phyloP scores from a whole-genome alignment of 176 grass and related monocot species.

The Eremochloa ophiuroides region DNA sequence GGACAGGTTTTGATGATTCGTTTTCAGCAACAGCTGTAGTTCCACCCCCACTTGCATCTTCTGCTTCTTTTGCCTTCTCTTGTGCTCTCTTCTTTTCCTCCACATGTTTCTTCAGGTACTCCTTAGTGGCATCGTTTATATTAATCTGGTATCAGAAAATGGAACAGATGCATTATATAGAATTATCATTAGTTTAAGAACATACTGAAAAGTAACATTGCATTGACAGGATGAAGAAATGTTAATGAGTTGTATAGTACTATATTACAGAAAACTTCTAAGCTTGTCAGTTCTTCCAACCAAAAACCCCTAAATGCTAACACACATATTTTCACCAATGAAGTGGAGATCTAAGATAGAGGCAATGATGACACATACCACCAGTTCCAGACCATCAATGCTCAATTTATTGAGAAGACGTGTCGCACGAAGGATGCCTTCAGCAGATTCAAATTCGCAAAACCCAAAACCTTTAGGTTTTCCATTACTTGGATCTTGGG shows the following conservation, averaged over 20 bases:
- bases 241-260: neutral
- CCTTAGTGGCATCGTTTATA: conserved; percentile 91
- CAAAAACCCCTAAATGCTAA: neutral
- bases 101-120: conserved; percentile 86
- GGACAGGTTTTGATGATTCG: conserved; percentile 40
- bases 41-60: conserved; percentile 29
- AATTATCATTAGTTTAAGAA: conserved; percentile 6
- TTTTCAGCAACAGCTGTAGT: conserved; percentile 44
- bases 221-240: conserved; percentile 19
- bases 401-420: conserved; percentile 87
- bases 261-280: neutral
- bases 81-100: conserved; percentile 77
- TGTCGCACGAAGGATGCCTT: conserved; percentile 84
- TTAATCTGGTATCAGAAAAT: conserved; percentile 55
- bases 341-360: neutral
- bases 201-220: neutral
- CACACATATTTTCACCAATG: neutral
- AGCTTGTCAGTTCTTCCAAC: neutral
- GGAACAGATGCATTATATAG: neutral
- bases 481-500: conserved; percentile 88
- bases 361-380: conserved; percentile 55
- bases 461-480: conserved; percentile 90
- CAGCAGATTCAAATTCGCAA: conserved; percentile 98
- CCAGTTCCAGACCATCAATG: conserved; percentile 89
- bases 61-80: conserved; percentile 66